Evolutionary conservation across 2,329 filamentous ascomycete species (phyloP).

Genomic region (Cercospora citrullina): DNA sequence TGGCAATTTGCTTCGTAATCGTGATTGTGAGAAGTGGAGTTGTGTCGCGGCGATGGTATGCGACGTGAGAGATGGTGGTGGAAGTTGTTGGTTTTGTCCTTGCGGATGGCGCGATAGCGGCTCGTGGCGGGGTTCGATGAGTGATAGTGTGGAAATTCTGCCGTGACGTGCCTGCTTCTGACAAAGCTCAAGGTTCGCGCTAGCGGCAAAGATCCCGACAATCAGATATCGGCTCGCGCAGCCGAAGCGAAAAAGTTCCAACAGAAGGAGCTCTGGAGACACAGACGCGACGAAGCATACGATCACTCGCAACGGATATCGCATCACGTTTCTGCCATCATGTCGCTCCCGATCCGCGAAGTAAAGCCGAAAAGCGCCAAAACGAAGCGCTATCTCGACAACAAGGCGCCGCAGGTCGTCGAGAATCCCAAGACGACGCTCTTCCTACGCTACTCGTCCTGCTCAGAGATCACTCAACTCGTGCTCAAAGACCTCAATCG

Average conservation of each 20-base stretch:
- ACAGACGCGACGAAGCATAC: background rate
- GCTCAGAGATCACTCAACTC: conserved; percentile 78
- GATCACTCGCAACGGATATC: background rate
- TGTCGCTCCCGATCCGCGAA: conserved; percentile 59
- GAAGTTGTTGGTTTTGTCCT: background rate
- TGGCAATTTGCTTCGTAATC: conserved; percentile 6
- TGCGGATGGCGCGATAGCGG: conserved; percentile 1
- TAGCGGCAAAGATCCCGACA: conserved; percentile 2
- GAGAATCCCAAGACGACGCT: conserved; percentile 91
- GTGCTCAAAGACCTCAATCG: conserved; percentile 82
- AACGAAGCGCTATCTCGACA: conserved; percentile 91
- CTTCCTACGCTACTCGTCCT: conserved; percentile 83
- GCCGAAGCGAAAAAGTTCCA: conserved; percentile 9
- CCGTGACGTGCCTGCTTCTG: conserved; percentile 6
- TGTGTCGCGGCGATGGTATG: conserved; percentile 2
- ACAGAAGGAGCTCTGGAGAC: background rate
- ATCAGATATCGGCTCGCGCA: conserved; percentile 1
- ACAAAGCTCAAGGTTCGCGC: background rate
- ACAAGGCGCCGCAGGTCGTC: conserved; percentile 81
- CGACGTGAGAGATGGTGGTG: background rate
- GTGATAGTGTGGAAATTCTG: conserved; percentile 7
- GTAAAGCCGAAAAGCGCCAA: conserved; percentile 69
- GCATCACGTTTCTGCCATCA: background rate
- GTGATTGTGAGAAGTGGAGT: background rate
- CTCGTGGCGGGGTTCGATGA: background rate